Percentiles rank a stretch among this genome's conserved stretches.
Conservation (phyloP, 352 stramenopile genomes). For the Pythium grandisporangium region DNA sequence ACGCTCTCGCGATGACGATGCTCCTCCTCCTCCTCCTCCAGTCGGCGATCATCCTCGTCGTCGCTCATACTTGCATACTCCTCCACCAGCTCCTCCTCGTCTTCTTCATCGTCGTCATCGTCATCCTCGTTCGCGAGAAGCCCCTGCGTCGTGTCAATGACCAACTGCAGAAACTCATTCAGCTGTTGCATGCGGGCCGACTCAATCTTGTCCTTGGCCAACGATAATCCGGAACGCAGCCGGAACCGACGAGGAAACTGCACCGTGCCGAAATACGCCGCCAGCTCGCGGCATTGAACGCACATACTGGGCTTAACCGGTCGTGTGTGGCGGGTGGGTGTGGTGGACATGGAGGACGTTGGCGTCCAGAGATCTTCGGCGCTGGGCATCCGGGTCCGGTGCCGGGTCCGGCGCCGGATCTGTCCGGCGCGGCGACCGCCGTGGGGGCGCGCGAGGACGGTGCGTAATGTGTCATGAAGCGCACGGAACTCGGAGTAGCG, state of each 20-base stretch:
- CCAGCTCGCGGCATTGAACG: slow-evolving; percentile 38
- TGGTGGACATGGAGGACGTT: too few relatives aligned
- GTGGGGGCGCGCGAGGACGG: slow-evolving; percentile 14
- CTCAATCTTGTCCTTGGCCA: slow-evolving; percentile 48
- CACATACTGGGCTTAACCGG: slow-evolving; percentile 12
- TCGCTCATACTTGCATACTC: too few relatives aligned
- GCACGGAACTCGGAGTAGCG: slow-evolving; percentile 70
- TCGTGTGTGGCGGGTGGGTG: too few relatives aligned
- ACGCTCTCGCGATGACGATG: not conserved
- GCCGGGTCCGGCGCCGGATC: slow-evolving; percentile 1
- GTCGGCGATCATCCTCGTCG: not conserved
- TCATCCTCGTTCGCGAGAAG: slow-evolving; percentile 46
- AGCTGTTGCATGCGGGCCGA: slow-evolving; percentile 43
- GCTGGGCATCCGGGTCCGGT: not conserved
- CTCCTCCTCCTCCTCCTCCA: slow-evolving; percentile 25
- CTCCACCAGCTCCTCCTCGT: not conserved
- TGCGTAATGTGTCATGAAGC: slow-evolving; percentile 28
- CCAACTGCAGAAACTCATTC: slow-evolving; percentile 51
- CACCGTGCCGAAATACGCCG: slow-evolving; percentile 24
- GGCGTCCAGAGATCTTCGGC: too few relatives aligned
- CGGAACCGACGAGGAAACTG: slow-evolving; percentile 47
- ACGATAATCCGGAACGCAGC: slow-evolving; percentile 30
- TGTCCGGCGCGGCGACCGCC: not conserved
- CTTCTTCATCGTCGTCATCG: slow-evolving; percentile 21
- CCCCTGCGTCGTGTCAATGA: slow-evolving; percentile 59